These are phyloP conservation scores for Fusarium cyanostomum DNA, from an alignment of 2,329 filamentous ascomycete genomes.

Conservation along the genomic window DNA sequence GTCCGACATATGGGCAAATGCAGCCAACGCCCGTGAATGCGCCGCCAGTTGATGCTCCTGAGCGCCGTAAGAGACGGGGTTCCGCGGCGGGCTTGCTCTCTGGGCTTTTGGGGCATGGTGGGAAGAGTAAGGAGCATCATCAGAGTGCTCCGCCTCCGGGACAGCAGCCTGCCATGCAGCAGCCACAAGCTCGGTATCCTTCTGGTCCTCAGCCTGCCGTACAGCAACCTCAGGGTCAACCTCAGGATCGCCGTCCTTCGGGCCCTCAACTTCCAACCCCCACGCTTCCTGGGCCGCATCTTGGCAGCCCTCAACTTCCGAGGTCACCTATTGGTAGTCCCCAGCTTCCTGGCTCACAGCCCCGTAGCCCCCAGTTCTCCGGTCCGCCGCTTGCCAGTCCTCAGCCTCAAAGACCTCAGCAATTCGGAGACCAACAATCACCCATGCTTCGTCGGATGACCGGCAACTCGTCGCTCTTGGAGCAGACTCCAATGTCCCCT, in stretches of 20 bases:
- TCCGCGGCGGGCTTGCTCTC: conserved; percentile 46
- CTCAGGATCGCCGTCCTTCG: conserved; percentile 10
- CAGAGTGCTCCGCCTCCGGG: conserved; percentile 10
- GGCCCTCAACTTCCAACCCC: conserved; percentile 16
- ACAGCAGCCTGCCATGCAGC: conserved; percentile 26
- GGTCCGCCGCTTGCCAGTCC: conserved; percentile 26
- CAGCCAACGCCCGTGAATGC: conserved; percentile 7
- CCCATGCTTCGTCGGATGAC: conserved; percentile 30
- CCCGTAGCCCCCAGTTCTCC: background rate
- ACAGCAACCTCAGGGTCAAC: conserved; percentile 9
- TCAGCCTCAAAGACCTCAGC: conserved; percentile 32
- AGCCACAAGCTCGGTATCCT: conserved; percentile 13
- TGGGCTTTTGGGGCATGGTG: conserved; percentile 42
- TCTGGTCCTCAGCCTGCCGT: conserved; percentile 9
- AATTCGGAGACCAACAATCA: conserved; percentile 16
- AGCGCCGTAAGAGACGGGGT: conserved; percentile 42
- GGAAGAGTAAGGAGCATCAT: conserved; percentile 31
- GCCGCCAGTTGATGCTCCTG: conserved; percentile 11
- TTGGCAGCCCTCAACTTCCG: conserved; percentile 13
- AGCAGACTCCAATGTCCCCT: conserved; percentile 25
- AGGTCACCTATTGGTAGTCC: conserved; percentile 16
- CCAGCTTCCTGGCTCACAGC: conserved; percentile 6
- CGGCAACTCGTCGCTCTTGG: conserved; percentile 20
- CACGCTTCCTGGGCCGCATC: conserved; percentile 10
- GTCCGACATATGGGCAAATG: conserved; percentile 31